Conservation (phyloP, 2,329 filamentous ascomycete species). For the Apiospora marii region DNA sequence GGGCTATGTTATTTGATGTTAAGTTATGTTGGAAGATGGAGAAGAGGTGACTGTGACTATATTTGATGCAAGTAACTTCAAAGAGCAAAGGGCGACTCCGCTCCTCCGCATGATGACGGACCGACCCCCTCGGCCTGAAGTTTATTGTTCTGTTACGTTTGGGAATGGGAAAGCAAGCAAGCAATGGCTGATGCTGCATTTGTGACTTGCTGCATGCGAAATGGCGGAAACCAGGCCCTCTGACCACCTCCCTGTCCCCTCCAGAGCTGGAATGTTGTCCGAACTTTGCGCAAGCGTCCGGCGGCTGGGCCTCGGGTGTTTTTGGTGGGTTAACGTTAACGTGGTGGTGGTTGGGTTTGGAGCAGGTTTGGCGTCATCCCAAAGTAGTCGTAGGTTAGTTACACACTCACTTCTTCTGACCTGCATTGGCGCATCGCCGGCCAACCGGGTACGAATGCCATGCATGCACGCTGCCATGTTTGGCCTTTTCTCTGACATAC, state of each 20-base stretch:
- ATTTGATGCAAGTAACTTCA: too few species aligned
- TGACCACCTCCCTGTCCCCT: background rate
- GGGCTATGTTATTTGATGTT: background rate
- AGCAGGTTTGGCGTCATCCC: background rate
- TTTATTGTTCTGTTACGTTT: background rate
- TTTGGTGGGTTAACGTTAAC: background rate
- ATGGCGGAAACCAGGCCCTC: background rate
- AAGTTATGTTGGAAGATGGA: too few species aligned
- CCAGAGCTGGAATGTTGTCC: background rate
- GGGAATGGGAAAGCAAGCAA: background rate
- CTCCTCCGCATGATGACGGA: constrained; percentile 5
- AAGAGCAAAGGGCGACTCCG: constrained; percentile 1
- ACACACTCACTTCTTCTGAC: background rate
- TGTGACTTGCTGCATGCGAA: background rate
- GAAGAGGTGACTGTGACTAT: too few species aligned
- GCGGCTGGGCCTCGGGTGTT: background rate
- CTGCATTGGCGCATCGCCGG: background rate
- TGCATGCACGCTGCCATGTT: background rate
- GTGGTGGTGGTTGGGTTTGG: background rate
- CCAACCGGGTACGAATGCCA: background rate
- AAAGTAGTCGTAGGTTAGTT: too few species aligned
- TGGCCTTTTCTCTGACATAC: background rate
- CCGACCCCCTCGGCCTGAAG: background rate
- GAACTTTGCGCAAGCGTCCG: constrained; percentile 11
- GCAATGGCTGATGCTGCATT: background rate